Conservation (phyloP, 768 basidiomycete genomes). For the Termitomyces sp. region DNA sequence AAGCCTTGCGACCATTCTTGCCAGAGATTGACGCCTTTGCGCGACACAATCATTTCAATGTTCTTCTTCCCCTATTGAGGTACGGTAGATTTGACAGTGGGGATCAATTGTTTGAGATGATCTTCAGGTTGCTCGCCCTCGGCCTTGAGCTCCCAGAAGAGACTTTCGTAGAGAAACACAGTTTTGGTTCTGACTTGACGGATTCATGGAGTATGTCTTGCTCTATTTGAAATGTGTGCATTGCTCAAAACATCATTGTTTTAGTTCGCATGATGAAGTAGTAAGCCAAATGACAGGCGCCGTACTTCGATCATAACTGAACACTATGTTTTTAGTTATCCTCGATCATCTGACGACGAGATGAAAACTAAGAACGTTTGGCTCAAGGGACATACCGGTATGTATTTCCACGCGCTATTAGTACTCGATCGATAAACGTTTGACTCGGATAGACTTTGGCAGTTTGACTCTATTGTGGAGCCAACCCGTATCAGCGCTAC, state of each 20-base stretch:
- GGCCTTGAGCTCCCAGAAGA: slow-evolving; percentile 44
- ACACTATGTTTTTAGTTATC: slow-evolving; percentile 25
- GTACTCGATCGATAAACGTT: not conserved
- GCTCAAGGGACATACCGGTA: slow-evolving; percentile 48
- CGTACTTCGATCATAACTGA: not conserved
- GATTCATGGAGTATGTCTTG: slow-evolving; percentile 30
- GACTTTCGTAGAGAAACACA: slow-evolving; percentile 34
- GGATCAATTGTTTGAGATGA: not conserved
- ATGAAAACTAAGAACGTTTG: slow-evolving; percentile 38
- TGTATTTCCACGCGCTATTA: not conserved
- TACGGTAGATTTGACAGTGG: not conserved
- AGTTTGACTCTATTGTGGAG: slow-evolving; percentile 43
- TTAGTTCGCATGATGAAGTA: slow-evolving; percentile 48
- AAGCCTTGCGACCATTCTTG: slow-evolving; percentile 30
- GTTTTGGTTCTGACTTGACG: slow-evolving; percentile 24
- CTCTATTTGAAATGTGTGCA: not conserved
- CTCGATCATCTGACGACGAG: slow-evolving; percentile 39
- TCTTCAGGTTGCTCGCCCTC: slow-evolving; percentile 28
- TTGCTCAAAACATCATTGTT: not conserved
- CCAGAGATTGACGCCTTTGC: slow-evolving; percentile 31
- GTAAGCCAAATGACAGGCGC: slow-evolving; percentile 20
- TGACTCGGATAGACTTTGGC: slow-evolving; percentile 30
- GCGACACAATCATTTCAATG: slow-evolving; percentile 29
- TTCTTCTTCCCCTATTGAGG: slow-evolving; percentile 32
- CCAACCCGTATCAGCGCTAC: slow-evolving; percentile 43